A percentile compares a stretch with the other conserved stretches of the same genome.
These are phyloP conservation scores for Rhypophila decipiens DNA, from an alignment of 495 filamentous ascomycete genomes.

Conservation along the genomic window DNA sequence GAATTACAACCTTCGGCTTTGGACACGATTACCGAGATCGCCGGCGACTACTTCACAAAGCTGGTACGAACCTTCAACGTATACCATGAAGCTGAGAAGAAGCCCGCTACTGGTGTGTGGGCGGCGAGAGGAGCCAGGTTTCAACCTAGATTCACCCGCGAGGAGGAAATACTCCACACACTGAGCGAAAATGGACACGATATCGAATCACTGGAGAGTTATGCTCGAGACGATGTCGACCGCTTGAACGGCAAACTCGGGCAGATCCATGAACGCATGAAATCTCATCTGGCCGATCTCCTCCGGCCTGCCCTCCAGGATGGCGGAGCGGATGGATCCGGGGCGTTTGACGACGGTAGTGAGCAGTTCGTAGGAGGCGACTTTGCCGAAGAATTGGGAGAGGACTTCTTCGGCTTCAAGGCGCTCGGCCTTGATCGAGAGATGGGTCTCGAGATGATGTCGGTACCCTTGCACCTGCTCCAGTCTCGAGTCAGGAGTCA, in stretches of 20 bases:
- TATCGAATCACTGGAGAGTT: slow-evolving; percentile 73
- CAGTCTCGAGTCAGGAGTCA: slow-evolving; percentile 82
- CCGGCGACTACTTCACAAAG: slow-evolving; percentile 82
- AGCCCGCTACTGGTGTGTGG: slow-evolving; percentile 34
- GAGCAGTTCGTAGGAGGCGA: slow-evolving; percentile 96
- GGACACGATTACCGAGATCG: slow-evolving; percentile 84
- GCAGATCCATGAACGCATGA: slow-evolving; percentile 88
- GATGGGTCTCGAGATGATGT: slow-evolving; percentile 75
- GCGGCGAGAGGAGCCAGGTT: slow-evolving; percentile 40
- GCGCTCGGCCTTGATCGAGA: slow-evolving; percentile 88
- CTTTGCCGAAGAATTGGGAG: slow-evolving; percentile 93
- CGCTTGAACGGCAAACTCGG: slow-evolving; percentile 76
- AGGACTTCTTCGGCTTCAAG: slow-evolving; percentile 99
- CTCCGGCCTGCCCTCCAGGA: slow-evolving; percentile 79
- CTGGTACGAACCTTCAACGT: slow-evolving; percentile 69
- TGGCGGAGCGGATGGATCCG: slow-evolving; percentile 74
- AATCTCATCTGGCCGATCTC: slow-evolving; percentile 79
- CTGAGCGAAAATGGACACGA: slow-evolving; percentile 76
- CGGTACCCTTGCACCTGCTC: slow-evolving; percentile 88
- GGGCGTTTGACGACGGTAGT: slow-evolving; percentile 89
- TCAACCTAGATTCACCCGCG: slow-evolving; percentile 64
- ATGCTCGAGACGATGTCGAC: slow-evolving; percentile 91
- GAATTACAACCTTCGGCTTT: slow-evolving; percentile 93
- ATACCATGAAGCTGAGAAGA: slow-evolving; percentile 76
- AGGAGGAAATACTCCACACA: slow-evolving; percentile 83